Percentiles rank a stretch among this genome's conserved stretches.
These are phyloP conservation scores for Holtermannia corniformis DNA, from an alignment of 768 basidiomycete species.

Conservation along the genomic window DNA sequence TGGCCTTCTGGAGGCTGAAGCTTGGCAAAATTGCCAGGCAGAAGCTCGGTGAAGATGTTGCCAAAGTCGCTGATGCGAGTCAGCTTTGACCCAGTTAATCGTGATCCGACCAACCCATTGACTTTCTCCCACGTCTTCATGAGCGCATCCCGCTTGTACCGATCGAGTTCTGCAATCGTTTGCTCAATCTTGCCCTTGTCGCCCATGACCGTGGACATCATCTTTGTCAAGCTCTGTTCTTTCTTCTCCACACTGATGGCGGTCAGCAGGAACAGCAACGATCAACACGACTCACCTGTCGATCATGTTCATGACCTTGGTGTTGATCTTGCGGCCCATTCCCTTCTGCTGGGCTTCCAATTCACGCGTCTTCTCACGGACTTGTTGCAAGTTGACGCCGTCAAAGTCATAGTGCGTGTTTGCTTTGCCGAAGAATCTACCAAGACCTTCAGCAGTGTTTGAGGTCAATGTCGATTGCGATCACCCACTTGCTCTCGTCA, in stretches of 20 bases:
- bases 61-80: constrained; percentile 70
- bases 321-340: constrained; percentile 92
- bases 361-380: constrained; percentile 59
- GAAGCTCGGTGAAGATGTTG: constrained; percentile 83
- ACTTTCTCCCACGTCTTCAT: constrained; percentile 96
- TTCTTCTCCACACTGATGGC: constrained; percentile 76
- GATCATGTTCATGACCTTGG: constrained; percentile 91
- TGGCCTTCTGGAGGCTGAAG: constrained; percentile 86
- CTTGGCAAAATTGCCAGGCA: constrained; percentile 95
- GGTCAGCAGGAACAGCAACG: background rate
- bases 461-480: background rate
- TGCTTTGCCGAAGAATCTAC: constrained; percentile 71
- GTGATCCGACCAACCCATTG: constrained; percentile 54
- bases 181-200: constrained; percentile 93
- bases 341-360: constrained; percentile 68
- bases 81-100: background rate
- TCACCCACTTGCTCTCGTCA: constrained; percentile 77
- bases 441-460: background rate
- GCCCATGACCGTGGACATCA: constrained; percentile 72
- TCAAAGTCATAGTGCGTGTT: constrained; percentile 75
- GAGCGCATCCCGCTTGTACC: constrained; percentile 86
- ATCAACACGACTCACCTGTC: constrained; percentile 56
- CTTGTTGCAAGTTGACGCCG: constrained; percentile 52
- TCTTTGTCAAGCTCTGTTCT: constrained; percentile 75
- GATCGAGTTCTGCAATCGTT: constrained; percentile 84